A percentile compares a stretch with the other conserved stretches of the same genome.
phyloP scores from a whole-genome alignment of 108 stramenopile genomes.

The Craspedostauros australis region DNA sequence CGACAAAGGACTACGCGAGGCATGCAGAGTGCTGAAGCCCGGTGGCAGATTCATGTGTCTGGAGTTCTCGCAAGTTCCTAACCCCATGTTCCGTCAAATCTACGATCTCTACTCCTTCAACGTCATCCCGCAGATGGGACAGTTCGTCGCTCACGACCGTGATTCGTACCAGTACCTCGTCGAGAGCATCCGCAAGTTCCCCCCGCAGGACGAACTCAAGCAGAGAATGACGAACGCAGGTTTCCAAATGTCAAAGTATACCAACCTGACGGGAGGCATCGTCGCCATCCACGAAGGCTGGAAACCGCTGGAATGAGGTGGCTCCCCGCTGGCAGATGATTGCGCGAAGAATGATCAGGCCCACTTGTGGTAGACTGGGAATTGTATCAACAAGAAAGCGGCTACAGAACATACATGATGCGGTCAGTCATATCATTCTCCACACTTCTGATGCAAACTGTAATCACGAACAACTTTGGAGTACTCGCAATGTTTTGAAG shows the following conservation, averaged over 20 bases:
- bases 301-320: slow-evolving; percentile 47
- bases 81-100: slow-evolving; percentile 49
- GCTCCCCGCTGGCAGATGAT: no score
- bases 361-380: no score
- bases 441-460: no score
- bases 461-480: no score
- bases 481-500: no score
- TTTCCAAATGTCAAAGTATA: slow-evolving; percentile 63
- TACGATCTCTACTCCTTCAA: slow-evolving; percentile 94
- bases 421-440: no score
- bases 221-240: slow-evolving; percentile 78
- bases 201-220: slow-evolving; percentile 82
- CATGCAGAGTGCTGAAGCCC: slow-evolving; percentile 84
- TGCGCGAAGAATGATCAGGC: no score
- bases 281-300: slow-evolving; percentile 91
- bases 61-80: slow-evolving; percentile 89
- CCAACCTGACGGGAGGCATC: slow-evolving; percentile 90
- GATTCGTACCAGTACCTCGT: slow-evolving; percentile 98
- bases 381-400: no score
- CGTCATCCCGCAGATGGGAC: slow-evolving; percentile 90
- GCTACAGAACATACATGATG: no score
- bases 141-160: slow-evolving; percentile 89
- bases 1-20: slow-evolving; percentile 77
- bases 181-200: slow-evolving; percentile 95
- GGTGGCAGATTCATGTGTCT: slow-evolving; percentile 98